Percentiles rank a stretch among this genome's conserved stretches.
Conservation (phyloP, 2,329 filamentous ascomycete species). For the Fusarium pseudonygamai region DNA sequence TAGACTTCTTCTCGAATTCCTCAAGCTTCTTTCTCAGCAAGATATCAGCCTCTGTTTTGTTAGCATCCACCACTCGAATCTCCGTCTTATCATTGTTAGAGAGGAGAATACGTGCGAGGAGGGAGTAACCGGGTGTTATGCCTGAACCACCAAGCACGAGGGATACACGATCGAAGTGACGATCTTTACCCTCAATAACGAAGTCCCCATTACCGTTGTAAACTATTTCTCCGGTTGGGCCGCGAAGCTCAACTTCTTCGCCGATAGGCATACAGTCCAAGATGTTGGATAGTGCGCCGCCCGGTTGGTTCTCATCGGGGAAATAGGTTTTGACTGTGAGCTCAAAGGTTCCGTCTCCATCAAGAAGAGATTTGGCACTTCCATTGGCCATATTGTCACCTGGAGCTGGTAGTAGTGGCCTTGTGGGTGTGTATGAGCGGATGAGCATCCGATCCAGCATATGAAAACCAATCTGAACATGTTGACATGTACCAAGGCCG, state of each 20-base stretch:
- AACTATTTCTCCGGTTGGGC: conserved; percentile 60
- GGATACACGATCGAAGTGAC: conserved; percentile 54
- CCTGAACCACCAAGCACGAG: conserved; percentile 62
- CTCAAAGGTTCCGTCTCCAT: not conserved
- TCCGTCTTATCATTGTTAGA: conserved; percentile 48
- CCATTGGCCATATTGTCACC: not conserved
- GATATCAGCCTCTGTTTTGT: conserved; percentile 58
- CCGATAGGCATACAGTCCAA: not conserved
- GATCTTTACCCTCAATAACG: conserved; percentile 52
- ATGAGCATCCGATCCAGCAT: not conserved
- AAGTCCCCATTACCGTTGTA: conserved; percentile 60
- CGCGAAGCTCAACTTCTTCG: conserved; percentile 54
- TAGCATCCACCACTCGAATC: conserved; percentile 57
- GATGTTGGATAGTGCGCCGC: not conserved
- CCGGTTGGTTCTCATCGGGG: not conserved
- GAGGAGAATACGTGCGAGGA: conserved; percentile 55
- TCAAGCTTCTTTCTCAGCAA: conserved; percentile 55
- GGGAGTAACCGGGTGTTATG: conserved; percentile 61
- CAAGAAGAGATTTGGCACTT: not conserved
- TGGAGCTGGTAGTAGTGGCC: not conserved
- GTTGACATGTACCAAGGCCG: not conserved
- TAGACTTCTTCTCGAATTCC: conserved; percentile 48
- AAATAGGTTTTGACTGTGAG: not conserved
- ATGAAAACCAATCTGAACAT: not conserved
- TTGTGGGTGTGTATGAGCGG: not conserved